Conservation (phyloP, 1,139 yeast genomes). For the Blastobotrys petasosporus region DNA sequence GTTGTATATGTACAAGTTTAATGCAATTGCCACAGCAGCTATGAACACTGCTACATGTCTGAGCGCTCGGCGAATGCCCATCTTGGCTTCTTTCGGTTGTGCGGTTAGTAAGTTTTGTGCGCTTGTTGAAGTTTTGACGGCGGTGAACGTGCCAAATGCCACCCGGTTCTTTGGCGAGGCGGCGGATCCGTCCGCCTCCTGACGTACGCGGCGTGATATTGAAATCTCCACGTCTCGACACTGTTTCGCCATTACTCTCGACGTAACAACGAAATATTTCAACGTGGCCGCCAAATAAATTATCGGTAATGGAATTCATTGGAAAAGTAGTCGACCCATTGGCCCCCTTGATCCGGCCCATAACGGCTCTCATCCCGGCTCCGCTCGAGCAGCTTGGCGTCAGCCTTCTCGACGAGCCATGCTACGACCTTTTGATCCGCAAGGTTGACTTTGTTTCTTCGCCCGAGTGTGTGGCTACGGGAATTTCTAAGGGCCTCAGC, state of each 20-base stretch:
- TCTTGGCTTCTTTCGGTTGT: not conserved
- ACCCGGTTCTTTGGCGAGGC: no score
- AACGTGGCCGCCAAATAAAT: no score
- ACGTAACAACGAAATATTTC: no score
- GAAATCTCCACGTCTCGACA: no score
- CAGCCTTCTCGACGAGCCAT: slow-evolving; percentile 20
- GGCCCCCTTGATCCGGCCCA: slow-evolving; percentile 20
- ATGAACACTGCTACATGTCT: slow-evolving; percentile 2
- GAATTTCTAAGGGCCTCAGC: slow-evolving; percentile 32
- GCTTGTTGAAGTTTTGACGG: no score
- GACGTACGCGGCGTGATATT: no score
- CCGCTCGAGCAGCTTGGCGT: slow-evolving; percentile 22
- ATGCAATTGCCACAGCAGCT: slow-evolving; percentile 4
- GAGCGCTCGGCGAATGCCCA: not conserved
- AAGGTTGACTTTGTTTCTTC: slow-evolving; percentile 26
- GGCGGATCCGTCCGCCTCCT: no score
- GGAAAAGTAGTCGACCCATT: slow-evolving; percentile 23
- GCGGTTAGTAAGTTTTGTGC: no score
- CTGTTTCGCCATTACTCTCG: no score
- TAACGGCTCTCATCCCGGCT: slow-evolving; percentile 22
- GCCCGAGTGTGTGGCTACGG: slow-evolving; percentile 29
- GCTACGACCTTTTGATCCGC: slow-evolving; percentile 23
- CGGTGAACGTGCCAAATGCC: no score
- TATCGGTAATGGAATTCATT: slow-evolving; percentile 19
- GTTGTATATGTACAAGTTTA: slow-evolving; percentile 21